Conservation (phyloP, 148 eudicot genomes). For the Silene uniflora region DNA sequence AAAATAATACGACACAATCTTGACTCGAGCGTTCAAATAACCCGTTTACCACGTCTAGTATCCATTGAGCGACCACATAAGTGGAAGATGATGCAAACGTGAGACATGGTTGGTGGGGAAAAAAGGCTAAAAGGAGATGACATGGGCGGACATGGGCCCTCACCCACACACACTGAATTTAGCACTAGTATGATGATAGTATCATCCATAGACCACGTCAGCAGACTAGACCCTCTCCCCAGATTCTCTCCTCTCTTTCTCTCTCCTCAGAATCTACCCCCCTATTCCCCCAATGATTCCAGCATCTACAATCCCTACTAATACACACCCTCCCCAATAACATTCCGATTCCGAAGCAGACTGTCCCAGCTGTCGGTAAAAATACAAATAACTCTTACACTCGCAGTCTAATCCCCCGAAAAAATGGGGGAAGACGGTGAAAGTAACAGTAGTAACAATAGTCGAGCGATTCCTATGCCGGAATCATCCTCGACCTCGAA, state of each 20-base stretch:
- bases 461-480: neutral
- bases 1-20: too few relatives aligned
- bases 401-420: neutral
- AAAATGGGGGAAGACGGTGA: slow-evolving; percentile 48
- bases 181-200: neutral
- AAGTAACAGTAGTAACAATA: slow-evolving; percentile 52
- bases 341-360: neutral
- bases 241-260: neutral
- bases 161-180: neutral
- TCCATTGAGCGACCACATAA: neutral
- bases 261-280: slow-evolving; percentile 9
- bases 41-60: too few relatives aligned
- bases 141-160: neutral
- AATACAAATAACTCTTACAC: neutral
- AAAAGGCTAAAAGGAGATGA: neutral
- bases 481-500: slow-evolving; percentile 13
- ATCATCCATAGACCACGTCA: neutral
- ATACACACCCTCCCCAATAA: too few relatives aligned
- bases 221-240: neutral
- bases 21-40: too few relatives aligned
- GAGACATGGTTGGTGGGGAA: neutral
- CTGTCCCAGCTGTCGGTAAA: neutral
- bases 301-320: neutral
- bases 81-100: neutral
- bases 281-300: neutral